A percentile compares a stretch with the other conserved stretches of the same genome.
These are phyloP conservation scores for Pinus albicaulis DNA, from an alignment of 75 land plant species.

Conservation along the genomic window DNA sequence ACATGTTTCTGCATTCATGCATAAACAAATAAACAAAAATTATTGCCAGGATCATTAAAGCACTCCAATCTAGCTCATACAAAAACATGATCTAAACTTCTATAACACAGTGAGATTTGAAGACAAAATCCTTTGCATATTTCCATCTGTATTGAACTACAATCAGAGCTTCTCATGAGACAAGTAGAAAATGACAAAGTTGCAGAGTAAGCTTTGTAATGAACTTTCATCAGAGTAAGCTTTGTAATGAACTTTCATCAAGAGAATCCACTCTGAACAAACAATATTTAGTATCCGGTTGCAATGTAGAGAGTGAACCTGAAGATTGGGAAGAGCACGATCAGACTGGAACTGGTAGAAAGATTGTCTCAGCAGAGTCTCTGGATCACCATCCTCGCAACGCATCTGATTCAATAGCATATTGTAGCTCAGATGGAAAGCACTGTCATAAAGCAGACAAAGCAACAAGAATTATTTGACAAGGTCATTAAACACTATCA, in stretches of 20 bases:
- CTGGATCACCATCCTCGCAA: constrained; percentile 96
- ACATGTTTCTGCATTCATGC: constrained; percentile 62
- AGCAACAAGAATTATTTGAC: no score
- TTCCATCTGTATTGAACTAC: no score
- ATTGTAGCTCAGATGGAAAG: constrained; percentile 97
- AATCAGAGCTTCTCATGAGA: no score
- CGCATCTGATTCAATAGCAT: constrained; percentile 98
- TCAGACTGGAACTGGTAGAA: constrained; percentile 97
- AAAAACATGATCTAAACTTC: background rate
- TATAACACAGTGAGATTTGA: background rate
- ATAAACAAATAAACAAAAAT: constrained; percentile 1
- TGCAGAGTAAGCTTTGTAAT: background rate
- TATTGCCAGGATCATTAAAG: background rate
- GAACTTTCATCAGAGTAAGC: background rate
- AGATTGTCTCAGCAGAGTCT: constrained; percentile 78
- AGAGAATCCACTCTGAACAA: background rate
- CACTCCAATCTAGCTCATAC: background rate
- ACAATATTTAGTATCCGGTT: background rate
- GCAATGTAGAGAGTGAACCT: constrained; percentile 41
- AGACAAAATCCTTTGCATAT: background rate
- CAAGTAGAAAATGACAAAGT: background rate
- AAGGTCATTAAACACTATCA: no score
- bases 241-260: background rate
- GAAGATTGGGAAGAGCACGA: constrained; percentile 84
- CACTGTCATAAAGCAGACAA: constrained; percentile 44